These are phyloP conservation scores for Stenogyne calaminthoides DNA, from an alignment of 305 asterid genomes.

Conservation along the genomic window DNA sequence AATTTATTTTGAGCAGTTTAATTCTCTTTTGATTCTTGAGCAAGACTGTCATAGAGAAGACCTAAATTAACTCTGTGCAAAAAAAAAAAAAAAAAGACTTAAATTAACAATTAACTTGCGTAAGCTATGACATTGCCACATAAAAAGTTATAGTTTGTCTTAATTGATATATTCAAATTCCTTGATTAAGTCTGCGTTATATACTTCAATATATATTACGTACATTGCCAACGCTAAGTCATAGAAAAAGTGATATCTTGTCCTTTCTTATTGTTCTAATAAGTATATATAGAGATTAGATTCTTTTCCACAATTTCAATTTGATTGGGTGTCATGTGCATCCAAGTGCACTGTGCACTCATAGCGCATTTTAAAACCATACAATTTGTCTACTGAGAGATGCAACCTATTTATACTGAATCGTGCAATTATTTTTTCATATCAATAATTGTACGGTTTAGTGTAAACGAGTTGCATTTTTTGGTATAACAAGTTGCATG, in stretches of 20 bases:
- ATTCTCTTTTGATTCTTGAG: neutral
- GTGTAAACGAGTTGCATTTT: too few relatives aligned
- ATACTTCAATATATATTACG: neutral
- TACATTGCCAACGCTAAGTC: neutral
- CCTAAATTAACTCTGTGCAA: neutral
- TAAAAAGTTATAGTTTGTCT: constrained; percentile 28
- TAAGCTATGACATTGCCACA: constrained; percentile 23
- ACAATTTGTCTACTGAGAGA: too few relatives aligned
- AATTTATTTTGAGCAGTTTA: neutral
- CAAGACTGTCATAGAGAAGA: neutral
- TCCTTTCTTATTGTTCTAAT: constrained; percentile 25
- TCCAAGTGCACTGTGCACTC: too few relatives aligned
- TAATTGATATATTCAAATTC: constrained; percentile 6
- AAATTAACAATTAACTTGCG: neutral
- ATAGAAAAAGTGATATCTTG: constrained; percentile 18
- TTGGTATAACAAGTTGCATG: too few relatives aligned
- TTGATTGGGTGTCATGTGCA: too few relatives aligned
- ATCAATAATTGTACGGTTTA: too few relatives aligned
- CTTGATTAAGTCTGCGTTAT: neutral
- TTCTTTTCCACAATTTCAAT: too few relatives aligned
- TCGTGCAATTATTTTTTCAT: too few relatives aligned
- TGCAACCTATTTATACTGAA: too few relatives aligned
- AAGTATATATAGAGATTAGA: neutral
- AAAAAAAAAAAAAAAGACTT: too few relatives aligned
- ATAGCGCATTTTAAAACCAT: too few relatives aligned